Evolutionary conservation across 2,329 filamentous ascomycete genomes (phyloP).

Genomic region (Aspergillus fumigatiaffinis): DNA sequence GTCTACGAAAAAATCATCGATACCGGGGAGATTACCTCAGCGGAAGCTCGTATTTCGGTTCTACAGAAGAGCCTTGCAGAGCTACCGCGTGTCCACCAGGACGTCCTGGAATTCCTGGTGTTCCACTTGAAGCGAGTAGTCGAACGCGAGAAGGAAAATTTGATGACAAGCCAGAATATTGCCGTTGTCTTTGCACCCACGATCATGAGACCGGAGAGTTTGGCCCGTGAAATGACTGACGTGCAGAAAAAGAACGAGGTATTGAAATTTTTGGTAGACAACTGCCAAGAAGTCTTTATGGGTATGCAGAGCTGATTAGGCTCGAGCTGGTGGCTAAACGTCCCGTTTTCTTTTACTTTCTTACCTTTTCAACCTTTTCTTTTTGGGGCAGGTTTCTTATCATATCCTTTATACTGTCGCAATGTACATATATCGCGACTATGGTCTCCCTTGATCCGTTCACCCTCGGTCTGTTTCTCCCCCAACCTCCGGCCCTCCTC

Average conservation of each 20-base stretch:
- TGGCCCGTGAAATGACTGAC: slow-evolving; percentile 93
- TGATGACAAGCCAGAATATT: slow-evolving; percentile 96
- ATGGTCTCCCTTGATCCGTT: slow-evolving; percentile 3
- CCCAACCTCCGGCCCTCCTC: slow-evolving; percentile 9
- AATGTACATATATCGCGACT: slow-evolving; percentile 24
- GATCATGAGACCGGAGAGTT: slow-evolving; percentile 85
- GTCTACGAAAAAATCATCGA: slow-evolving; percentile 88
- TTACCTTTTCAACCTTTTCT: neutral
- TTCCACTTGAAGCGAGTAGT: slow-evolving; percentile 90
- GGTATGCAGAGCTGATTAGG: slow-evolving; percentile 29
- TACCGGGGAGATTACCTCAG: slow-evolving; percentile 57
- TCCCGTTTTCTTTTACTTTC: neutral
- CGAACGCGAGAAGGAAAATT: slow-evolving; percentile 74
- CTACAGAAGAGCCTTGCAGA: slow-evolving; percentile 70
- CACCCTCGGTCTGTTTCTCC: neutral
- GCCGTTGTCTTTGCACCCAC: slow-evolving; percentile 97
- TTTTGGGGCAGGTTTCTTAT: slow-evolving; percentile 1
- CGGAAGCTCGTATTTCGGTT: slow-evolving; percentile 64
- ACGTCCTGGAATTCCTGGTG: slow-evolving; percentile 88
- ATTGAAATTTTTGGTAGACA: slow-evolving; percentile 89
- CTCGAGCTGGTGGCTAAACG: neutral
- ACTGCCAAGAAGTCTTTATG: slow-evolving; percentile 75
- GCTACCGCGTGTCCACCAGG: slow-evolving; percentile 77
- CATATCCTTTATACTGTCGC: neutral
- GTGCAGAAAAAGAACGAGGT: slow-evolving; percentile 90